These are phyloP conservation scores for Lablab purpureus DNA, from an alignment of 306 rosid species.

Conservation along the genomic window DNA sequence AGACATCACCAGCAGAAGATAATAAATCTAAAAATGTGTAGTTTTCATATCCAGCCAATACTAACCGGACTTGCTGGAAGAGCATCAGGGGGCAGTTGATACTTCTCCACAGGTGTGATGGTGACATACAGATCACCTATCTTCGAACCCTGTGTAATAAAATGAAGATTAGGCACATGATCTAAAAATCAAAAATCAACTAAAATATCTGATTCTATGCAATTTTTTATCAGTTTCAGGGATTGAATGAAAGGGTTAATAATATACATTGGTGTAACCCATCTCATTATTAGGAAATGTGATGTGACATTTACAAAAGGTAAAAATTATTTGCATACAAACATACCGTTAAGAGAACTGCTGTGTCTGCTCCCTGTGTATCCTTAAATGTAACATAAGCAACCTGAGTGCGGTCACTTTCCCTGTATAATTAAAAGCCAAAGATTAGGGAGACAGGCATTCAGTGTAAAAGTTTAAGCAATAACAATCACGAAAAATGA, in stretches of 20 bases:
- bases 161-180: constrained; percentile 10
- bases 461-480: constrained; percentile 19
- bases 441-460: constrained; percentile 32
- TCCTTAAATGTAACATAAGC: constrained; percentile 89
- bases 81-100: constrained; percentile 81
- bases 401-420: constrained; percentile 70
- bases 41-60: constrained; percentile 21
- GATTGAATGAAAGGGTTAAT: constrained; percentile 24
- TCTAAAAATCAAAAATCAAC: constrained; percentile 14
- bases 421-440: constrained; percentile 53
- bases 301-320: constrained; percentile 4
- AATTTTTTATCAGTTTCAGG: not conserved
- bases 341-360: constrained; percentile 80
- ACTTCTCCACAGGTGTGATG: constrained; percentile 70
- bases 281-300: constrained; percentile 11
- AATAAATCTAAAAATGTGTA: not conserved
- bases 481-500: constrained; percentile 18
- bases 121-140: constrained; percentile 66
- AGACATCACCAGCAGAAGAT: constrained; percentile 22
- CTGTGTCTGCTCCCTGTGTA: constrained; percentile 82
- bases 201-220: constrained; percentile 3
- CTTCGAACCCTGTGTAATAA: constrained; percentile 67
- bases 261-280: not conserved
- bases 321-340: not conserved
- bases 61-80: constrained; percentile 65